Percentiles rank a stretch among this genome's conserved stretches.
These are phyloP conservation scores for Salix udensis DNA, from an alignment of 345 rosid genomes.

Conservation along the genomic window DNA sequence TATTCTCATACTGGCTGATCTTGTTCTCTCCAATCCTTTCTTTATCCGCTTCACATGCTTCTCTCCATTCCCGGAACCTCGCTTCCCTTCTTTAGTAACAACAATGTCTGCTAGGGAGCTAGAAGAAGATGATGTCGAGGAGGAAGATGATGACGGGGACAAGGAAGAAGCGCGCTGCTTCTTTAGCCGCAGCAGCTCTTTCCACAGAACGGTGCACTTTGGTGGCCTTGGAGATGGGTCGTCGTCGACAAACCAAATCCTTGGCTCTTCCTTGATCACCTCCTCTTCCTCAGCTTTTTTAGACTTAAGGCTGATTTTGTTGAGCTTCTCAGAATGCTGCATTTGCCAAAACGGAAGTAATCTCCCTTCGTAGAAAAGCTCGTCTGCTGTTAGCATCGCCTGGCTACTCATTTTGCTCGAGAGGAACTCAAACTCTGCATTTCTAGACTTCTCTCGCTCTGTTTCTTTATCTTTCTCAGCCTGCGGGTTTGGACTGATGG, in stretches of 20 bases:
- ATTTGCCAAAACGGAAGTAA: slow-evolving; percentile 85
- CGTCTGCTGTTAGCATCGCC: slow-evolving; percentile 72
- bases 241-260: slow-evolving; percentile 81
- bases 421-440: slow-evolving; percentile 75
- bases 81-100: slow-evolving; percentile 36
- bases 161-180: slow-evolving; percentile 62
- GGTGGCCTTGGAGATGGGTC: slow-evolving; percentile 98
- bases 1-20: slow-evolving; percentile 70
- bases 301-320: slow-evolving; percentile 44
- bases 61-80: slow-evolving; percentile 31
- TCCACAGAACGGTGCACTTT: slow-evolving; percentile 91
- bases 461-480: slow-evolving; percentile 20
- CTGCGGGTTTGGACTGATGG: slow-evolving; percentile 52
- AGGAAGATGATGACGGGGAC: slow-evolving; percentile 50
- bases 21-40: slow-evolving; percentile 75
- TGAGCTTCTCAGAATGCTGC: slow-evolving; percentile 66
- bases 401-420: slow-evolving; percentile 48
- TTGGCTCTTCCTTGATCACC: slow-evolving; percentile 37
- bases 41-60: slow-evolving; percentile 65
- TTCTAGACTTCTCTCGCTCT: slow-evolving; percentile 38
- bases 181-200: slow-evolving; percentile 79
- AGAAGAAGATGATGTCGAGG: slow-evolving; percentile 62
- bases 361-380: slow-evolving; percentile 85
- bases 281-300: slow-evolving; percentile 29
- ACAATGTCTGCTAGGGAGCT: slow-evolving; percentile 43